These are phyloP conservation scores for Corynascus novoguineensis DNA, from an alignment of 495 filamentous ascomycete genomes.

Conservation along the genomic window DNA sequence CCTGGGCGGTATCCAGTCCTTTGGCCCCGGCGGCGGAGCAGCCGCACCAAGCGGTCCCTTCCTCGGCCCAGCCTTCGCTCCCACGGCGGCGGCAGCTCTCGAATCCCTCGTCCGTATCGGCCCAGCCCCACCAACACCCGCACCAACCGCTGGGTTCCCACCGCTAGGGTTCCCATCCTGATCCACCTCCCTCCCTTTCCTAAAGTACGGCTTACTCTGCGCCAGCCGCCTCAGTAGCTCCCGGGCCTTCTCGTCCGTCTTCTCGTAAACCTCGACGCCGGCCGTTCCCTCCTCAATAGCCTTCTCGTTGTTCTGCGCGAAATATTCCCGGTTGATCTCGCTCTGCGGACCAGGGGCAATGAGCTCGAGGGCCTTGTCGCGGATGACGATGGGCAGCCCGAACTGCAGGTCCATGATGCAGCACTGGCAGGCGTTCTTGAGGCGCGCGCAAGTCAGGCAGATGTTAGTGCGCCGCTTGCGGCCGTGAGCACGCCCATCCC, in stretches of 20 bases:
- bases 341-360: conserved; percentile 87
- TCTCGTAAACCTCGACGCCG: conserved; percentile 81
- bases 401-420: conserved; percentile 98
- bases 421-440: conserved; percentile 97
- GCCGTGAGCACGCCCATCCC: conserved; percentile 71
- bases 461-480: conserved; percentile 85
- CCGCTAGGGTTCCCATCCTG: conserved; percentile 46
- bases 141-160: conserved; percentile 43
- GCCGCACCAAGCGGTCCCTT: conserved; percentile 58
- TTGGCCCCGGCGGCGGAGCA: conserved; percentile 68
- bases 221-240: conserved; percentile 81
- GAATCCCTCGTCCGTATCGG: conserved; percentile 66
- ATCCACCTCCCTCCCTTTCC: conserved; percentile 65
- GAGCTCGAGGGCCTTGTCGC: conserved; percentile 97
- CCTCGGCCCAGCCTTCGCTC: conserved; percentile 35
- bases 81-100: conserved; percentile 46
- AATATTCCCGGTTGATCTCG: conserved; percentile 92
- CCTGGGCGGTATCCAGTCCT: conserved; percentile 76
- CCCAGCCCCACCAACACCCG: conserved; percentile 48
- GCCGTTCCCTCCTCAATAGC: conserved; percentile 84
- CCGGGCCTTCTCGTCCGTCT: conserved; percentile 91
- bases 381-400: conserved; percentile 84
- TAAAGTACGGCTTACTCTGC: conserved; percentile 89
- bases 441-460: conserved; percentile 88
- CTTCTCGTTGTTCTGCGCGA: conserved; percentile 92